phyloP scores from a whole-genome alignment of 768 basidiomycete species.

The Pisolithus marmoratus region DNA sequence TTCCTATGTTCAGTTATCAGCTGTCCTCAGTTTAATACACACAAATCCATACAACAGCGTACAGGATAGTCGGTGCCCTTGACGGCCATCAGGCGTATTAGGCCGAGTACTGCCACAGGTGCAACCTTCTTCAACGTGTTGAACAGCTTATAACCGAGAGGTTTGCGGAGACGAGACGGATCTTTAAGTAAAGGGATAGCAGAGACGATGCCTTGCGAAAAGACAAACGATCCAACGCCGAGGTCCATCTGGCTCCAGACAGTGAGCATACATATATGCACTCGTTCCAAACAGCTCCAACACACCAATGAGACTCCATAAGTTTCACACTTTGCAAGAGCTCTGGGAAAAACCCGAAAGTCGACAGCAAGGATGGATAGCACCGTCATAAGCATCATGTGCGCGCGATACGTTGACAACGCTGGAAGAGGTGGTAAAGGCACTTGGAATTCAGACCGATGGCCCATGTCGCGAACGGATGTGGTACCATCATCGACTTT shows the following conservation, averaged over 20 bases:
- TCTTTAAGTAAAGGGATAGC: conserved; percentile 73
- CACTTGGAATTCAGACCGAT: background rate
- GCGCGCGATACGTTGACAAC: conserved; percentile 81
- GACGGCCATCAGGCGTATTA: conserved; percentile 76
- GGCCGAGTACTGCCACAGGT: conserved; percentile 67
- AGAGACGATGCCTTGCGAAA: conserved; percentile 92
- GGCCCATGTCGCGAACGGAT: background rate
- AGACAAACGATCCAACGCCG: conserved; percentile 96
- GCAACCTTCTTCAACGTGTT: conserved; percentile 49
- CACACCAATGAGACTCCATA: conserved; percentile 90
- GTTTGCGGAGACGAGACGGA: conserved; percentile 44
- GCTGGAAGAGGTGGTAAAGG: conserved; percentile 55
- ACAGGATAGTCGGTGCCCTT: conserved; percentile 96
- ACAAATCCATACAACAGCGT: conserved; percentile 17
- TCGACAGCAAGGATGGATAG: conserved; percentile 94
- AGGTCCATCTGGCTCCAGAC: conserved; percentile 77
- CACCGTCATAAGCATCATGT: conserved; percentile 93
- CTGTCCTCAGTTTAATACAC: background rate
- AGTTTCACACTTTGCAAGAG: conserved; percentile 87
- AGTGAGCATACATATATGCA: background rate
- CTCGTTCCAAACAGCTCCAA: conserved; percentile 4
- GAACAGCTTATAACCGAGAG: conserved; percentile 47
- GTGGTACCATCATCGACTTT: conserved; percentile 10
- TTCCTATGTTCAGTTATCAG: conserved; percentile 47
- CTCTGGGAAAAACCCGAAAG: conserved; percentile 86